Percentiles rank a stretch among this genome's conserved stretches.
phyloP scores from a whole-genome alignment of 768 basidiomycete genomes.

The Boletus subparvulus region DNA sequence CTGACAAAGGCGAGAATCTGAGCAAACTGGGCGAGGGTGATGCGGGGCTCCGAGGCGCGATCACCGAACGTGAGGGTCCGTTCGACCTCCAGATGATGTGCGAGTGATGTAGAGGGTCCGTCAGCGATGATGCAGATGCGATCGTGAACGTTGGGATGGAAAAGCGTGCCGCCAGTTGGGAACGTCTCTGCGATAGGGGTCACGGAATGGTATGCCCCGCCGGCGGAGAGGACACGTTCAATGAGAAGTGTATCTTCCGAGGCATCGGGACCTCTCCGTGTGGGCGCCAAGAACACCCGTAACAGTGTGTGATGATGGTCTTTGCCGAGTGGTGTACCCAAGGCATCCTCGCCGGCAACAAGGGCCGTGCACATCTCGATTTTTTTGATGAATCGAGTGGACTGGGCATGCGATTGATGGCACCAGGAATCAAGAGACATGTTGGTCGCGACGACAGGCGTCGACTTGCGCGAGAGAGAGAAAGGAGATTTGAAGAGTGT shows the following conservation, averaged over 20 bases:
- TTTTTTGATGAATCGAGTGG: conserved; percentile 1
- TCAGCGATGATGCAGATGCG: neutral
- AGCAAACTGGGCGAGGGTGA: conserved; percentile 3
- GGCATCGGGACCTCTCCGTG: neutral
- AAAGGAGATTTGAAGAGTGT: conserved; percentile 1
- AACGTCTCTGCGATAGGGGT: neutral
- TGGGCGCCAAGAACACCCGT: neutral
- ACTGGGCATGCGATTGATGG: neutral
- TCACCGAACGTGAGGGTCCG: conserved; percentile 2
- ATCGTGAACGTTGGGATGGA: conserved; percentile 15
- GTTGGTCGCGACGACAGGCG: conserved; percentile 1
- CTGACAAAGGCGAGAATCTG: conserved; percentile 10
- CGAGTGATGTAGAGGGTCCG: neutral
- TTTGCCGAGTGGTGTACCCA: neutral
- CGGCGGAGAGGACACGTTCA: conserved; percentile 16
- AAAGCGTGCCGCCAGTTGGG: neutral
- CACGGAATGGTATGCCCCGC: conserved; percentile 3
- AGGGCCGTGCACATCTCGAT: conserved; percentile 12
- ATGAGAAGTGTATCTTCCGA: conserved; percentile 6
- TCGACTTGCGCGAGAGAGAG: neutral
- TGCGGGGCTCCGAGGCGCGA: neutral
- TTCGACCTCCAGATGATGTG: conserved; percentile 8
- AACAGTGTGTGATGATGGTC: conserved; percentile 10
- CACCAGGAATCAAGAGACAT: conserved; percentile 4
- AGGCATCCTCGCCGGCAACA: neutral